Evolutionary conservation across 129 eudicot species (phyloP), one percentile per base, ranked within the genome.

Genomic region (Pulicaria dysenterica): DNA sequence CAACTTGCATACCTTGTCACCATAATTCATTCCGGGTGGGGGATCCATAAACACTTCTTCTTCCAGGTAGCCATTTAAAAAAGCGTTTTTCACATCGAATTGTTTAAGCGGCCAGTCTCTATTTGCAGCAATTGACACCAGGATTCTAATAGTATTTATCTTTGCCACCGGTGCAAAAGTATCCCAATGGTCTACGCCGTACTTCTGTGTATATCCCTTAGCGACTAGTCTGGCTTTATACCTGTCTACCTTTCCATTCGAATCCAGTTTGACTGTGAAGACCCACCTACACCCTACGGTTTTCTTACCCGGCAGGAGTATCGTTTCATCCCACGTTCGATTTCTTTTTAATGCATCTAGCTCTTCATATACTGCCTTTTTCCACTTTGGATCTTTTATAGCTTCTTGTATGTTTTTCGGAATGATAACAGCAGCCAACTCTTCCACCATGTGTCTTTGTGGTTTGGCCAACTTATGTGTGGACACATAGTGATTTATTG

Each of bases 221-320:
- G n/a, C n/a, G n/a, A n/a, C n/a, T n/a, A n/a, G n/a, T n/a, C n/a
- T n/a, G n/a, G n/a, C n/a, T n/a, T n/a, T n/a, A n/a, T n/a, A n/a
- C n/a, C n/a, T n/a, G n/a, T 54, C 59, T 15, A 54, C 34, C 59
- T 17, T 54, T 54, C 59, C 59, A n/a, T 54, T 17, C 8, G 59
- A 15, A 54, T 54, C 34, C 34, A 54, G 6, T 17, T 54, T 54
- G 3, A 54, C 34, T 0, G 59, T 54, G 34, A n/a, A 16, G 34
- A 54, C 3, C 59, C 37, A 54, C 34, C 59, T 15, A 9, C 59
- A 54, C 34, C 59, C 59, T 6, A 54, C 37, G 37, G 10, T 15
- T 17, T 15, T 56, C 38, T 56, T 56, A 15, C 37, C 58, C 24
- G 7, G 6, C 5, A 8, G 58, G 12, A 17, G 36, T 7, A 4